These are phyloP conservation scores for Schizochytrium sp. DNA, from an alignment of 108 stramenopile genomes.

Conservation along the genomic window DNA sequence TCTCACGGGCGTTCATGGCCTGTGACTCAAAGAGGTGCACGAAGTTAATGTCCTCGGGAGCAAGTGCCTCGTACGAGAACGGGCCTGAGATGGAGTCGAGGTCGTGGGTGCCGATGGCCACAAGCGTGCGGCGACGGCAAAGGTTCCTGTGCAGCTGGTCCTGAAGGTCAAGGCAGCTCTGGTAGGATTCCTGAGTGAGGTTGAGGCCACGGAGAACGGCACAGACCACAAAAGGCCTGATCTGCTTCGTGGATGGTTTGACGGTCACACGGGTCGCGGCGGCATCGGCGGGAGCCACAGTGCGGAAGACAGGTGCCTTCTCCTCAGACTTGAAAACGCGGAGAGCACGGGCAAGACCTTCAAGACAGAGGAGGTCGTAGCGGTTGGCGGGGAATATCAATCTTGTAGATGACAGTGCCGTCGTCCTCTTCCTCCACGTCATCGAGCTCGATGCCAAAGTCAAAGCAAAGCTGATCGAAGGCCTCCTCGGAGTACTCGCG, in stretches of 20 bases:
- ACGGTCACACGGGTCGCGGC: not conserved
- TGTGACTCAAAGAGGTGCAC: constrained; percentile 90
- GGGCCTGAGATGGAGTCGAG: constrained; percentile 89
- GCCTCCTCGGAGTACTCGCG: constrained; percentile 94
- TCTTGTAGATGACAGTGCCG: constrained; percentile 91
- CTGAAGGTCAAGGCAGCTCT: constrained; percentile 97
- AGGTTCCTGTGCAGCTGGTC: constrained; percentile 99
- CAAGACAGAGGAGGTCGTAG: constrained; percentile 97
- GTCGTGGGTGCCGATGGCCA: constrained; percentile 99
- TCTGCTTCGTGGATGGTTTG: constrained; percentile 70
- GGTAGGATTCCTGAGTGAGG: constrained; percentile 88
- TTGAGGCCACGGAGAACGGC: constrained; percentile 92
- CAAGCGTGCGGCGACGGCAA: constrained; percentile 95
- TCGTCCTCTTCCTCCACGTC: constrained; percentile 93
- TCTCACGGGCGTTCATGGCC: constrained; percentile 70
- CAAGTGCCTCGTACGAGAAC: constrained; percentile 89
- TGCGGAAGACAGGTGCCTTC: constrained; percentile 81
- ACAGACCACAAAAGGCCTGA: constrained; percentile 96
- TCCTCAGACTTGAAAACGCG: constrained; percentile 90
- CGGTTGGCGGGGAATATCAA: constrained; percentile 99
- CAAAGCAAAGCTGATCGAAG: constrained; percentile 98
- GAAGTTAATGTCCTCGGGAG: constrained; percentile 88
- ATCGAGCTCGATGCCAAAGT: constrained; percentile 99
- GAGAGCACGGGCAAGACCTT: constrained; percentile 93
- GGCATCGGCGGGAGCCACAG: not conserved